Base-by-base conservation (phyloP, 2,329 filamentous ascomycete species). In the Fusarium xyrophilum region DNA sequence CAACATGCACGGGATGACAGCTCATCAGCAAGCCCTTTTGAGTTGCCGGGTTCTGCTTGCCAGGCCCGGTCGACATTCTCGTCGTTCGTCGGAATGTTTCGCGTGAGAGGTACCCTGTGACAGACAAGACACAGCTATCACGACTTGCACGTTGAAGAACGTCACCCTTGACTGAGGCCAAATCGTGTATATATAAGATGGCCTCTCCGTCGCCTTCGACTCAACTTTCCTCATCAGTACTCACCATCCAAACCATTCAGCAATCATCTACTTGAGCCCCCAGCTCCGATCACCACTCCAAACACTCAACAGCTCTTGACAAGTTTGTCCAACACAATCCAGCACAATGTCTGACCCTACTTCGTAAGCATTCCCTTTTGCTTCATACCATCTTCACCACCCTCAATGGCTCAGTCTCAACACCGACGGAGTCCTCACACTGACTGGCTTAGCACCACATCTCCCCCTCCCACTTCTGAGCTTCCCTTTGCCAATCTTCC, bases 321-420 rank as follows among this genome's bases (percentile, higher is more conserved):
- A 60, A 65, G 57, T 61, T 64, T 65, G 53, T 66, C 67, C 63
- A 56, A 36, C 33, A 63, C 50, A 65, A 65, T 65, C 53, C 52
- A 69, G 51, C 67, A 69, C 48, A 72, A 69, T 74, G 72, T 74
- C 72, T 74, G 70, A 72, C 63, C 72, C 72, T 54, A 69, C 66
- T 40, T 60, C 63, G 72, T 74, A 74, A 74, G 72, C 52, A 52
- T 21, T 38, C 17, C 50, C 46, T 36, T 43, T 48, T 42, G 27
- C 40, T 39, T 43, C 25, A 4, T 32, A 27, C n/a, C 42, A 55
- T 28, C 36, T 23, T 28, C 39, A 30, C 32, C 30, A 27, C 43
- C 36, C 36, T 46, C 39, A 47, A 39, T 46, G 54, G 32, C 56
- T 59, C 28, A 58, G 23, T 47, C 56, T 60, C 40, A 48, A 25